Percentiles rank a stretch among this genome's conserved stretches.
Conservation (phyloP, 2,329 filamentous ascomycete genomes). For the Arthrobotrys pseudoclavata region DNA sequence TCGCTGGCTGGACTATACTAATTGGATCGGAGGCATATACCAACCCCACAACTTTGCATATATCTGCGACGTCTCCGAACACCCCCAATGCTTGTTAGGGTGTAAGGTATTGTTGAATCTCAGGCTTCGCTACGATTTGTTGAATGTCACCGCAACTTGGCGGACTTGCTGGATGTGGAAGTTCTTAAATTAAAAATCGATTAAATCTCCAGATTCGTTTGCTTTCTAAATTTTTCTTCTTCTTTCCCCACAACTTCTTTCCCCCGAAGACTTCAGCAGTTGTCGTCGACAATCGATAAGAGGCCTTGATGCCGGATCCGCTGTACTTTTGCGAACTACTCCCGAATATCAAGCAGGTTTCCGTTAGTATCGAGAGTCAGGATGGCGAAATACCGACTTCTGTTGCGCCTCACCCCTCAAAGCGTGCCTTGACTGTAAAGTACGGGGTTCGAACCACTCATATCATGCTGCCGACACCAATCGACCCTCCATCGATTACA, state of each 20-base stretch:
- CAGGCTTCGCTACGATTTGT: constrained; percentile 48
- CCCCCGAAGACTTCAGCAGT: constrained; percentile 4
- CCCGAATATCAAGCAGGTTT: constrained; percentile 75
- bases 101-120: constrained; percentile 31
- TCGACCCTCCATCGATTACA: constrained; percentile 66
- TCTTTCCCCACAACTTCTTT: constrained; percentile 5
- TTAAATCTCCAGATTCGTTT: constrained; percentile 7
- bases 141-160: constrained; percentile 29
- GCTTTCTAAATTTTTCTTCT: not conserved
- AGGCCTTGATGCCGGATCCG: constrained; percentile 56
- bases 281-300: constrained; percentile 23
- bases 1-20: constrained; percentile 47
- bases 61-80: constrained; percentile 29
- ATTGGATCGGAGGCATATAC: constrained; percentile 25
- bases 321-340: constrained; percentile 70
- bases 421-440: constrained; percentile 66
- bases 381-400: constrained; percentile 61
- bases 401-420: constrained; percentile 63
- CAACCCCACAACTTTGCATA: constrained; percentile 25
- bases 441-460: constrained; percentile 68
- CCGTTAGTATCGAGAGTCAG: constrained; percentile 71
- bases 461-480: constrained; percentile 69
- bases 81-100: constrained; percentile 29
- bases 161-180: constrained; percentile 33
- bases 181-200: constrained; percentile 23